Base-by-base conservation (phyloP, 1,284 basidiomycete species). In the Mixia osmundae region DNA sequence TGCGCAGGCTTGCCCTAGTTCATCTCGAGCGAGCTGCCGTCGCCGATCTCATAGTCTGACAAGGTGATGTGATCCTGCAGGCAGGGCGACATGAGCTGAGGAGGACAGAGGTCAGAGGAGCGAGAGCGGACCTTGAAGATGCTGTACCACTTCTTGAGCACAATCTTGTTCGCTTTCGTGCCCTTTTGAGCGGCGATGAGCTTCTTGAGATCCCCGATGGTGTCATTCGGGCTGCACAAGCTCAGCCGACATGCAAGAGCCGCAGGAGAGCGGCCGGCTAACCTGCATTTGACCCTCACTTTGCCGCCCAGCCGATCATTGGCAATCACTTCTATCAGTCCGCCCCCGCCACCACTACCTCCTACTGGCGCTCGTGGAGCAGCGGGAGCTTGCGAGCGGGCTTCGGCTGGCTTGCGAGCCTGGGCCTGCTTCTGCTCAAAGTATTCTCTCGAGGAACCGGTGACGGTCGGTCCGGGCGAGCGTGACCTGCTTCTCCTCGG, bases 111-210 rank as follows among this genome's bases (percentile, higher is more conserved):
- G 11, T 8, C 2, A 1, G 16, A 14, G 10, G 5, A 15, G 3
- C 1, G n/a, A 6, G 5, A 8, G 20, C 42, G 10, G 9, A 45
- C 44, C 45, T 89, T 89, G 64, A 73, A 89, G 33, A 72, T 74
- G 1, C 68, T 85, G 55, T 87, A 85, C 80, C 85, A 94, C 68
- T 95, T 95, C 71, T 94, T 97, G 37, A 97, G 61, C 51, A 76
- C 69, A 43, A 97, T 94, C 44, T 57, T 57, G 32, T 56, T 47
- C 2, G 57, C 51, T 12, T 79, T 71, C 3, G 87, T 95, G 32
- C 89, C 91, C 0, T 72, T 95, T 58, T 97, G 89, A 3, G 85
- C 87, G 2, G 77, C 85, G 47, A 97, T 94, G 40, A 95, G 72
- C 58, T 78, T 78, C 65, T 97, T 97, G 42, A 95, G 63, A 56